Evolutionary conservation across 1,284 basidiomycete species (phyloP), one percentile per base, ranked within the genome.

Genomic region (Boletellus sp.): DNA sequence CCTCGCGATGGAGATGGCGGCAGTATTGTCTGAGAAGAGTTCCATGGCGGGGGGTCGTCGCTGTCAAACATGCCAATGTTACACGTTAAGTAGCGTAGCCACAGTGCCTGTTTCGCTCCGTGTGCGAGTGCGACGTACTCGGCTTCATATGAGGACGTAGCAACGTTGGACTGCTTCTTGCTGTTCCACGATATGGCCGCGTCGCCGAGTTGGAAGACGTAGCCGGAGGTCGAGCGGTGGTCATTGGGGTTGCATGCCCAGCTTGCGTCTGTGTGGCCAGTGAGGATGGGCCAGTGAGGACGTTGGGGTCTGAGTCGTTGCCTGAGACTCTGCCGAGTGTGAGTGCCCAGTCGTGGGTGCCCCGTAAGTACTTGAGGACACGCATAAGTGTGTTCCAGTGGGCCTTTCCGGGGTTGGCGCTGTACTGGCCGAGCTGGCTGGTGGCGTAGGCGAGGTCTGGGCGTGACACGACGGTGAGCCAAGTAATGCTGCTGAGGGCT

Each of bases 111-210:
- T 7, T 48, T 52, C 2, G 50, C 19, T 1, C 36, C 4, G 1
- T 53, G 45, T 6, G n/a, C 10, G 1, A 41, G 5, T 0, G 52
- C 41, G 5, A 55, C 33, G 13, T 55, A 55, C 5, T 55, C 23
- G 0, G 47, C 46, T 30, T 54, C 35, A 0, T 32, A 35, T 1
- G 37, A 49, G 2, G 45, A 52, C 0, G n/a, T 16, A 0, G 32
- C 8, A 0, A 52, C 27, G 0, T 6, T 47, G 13, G 37, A 1
- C 9, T 54, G 49, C 7, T 52, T 54, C 8, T 54, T 54, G 30
- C 46, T 47, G 21, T 45, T 55, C 47, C 45, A 54, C 3, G 37
- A 39, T 1, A 54, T 38, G 2, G 8, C 8, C 0, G 29, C 17
- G 8, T 43, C 21, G 0, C 47, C 19, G 0, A 54, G 45, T 17